Evolutionary conservation across 148 eudicot genomes (phyloP).

Genomic region (Rhododendron simsii): DNA sequence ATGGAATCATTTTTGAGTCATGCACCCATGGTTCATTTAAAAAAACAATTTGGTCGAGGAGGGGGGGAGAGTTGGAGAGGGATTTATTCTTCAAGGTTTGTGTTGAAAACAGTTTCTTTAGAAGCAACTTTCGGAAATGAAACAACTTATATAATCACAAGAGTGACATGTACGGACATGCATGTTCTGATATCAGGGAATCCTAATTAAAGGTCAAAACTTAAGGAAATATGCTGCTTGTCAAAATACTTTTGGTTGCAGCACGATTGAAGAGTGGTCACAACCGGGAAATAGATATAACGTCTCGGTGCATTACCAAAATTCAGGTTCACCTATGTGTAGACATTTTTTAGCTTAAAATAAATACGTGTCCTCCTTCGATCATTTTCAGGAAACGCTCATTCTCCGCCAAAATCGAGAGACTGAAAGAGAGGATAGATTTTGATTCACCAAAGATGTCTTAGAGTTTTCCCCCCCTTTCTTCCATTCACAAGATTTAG

Average conservation of each 20-base stretch:
- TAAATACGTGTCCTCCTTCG: background rate
- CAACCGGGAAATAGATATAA: background rate
- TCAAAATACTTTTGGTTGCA: background rate
- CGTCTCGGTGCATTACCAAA: background rate
- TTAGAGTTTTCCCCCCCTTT: background rate
- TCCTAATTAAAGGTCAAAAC: background rate
- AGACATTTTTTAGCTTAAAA: background rate
- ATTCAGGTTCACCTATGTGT: background rate
- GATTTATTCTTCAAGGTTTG: constrained; percentile 13
- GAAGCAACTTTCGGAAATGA: constrained; percentile 13
- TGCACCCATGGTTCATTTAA: background rate
- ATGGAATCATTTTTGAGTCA: background rate
- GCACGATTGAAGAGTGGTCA: background rate
- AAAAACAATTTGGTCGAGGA: background rate
- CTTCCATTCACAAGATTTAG: background rate
- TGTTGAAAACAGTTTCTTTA: background rate
- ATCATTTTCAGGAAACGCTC: background rate
- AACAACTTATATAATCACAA: background rate
- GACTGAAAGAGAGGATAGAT: background rate
- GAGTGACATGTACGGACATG: background rate
- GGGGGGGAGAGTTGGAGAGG: constrained; percentile 9
- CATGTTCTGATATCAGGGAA: background rate
- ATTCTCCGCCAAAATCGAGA: background rate
- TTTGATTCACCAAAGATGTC: background rate
- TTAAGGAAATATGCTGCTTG: background rate